Evolutionary conservation across 148 eudicot species (phyloP).

Genomic region (Rhododendron simsii): DNA sequence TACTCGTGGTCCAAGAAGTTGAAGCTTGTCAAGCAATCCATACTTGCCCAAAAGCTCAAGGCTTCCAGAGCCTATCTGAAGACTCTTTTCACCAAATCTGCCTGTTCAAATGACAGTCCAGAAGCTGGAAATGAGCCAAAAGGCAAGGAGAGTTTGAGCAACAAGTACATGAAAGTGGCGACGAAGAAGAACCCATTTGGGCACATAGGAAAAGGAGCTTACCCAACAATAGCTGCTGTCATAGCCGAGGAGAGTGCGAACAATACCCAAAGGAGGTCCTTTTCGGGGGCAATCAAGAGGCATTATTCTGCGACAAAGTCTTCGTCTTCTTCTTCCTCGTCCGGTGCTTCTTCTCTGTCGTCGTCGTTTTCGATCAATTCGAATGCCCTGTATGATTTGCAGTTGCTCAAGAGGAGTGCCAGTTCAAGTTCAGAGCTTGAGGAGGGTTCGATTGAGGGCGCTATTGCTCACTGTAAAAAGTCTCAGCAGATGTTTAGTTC

Average conservation of each 20-base stretch:
- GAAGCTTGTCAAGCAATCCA: conserved; percentile 42
- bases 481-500: conserved; percentile 39
- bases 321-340: conserved; percentile 34
- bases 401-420: conserved; percentile 50
- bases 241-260: conserved; percentile 15
- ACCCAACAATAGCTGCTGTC: conserved; percentile 41
- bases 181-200: conserved; percentile 36
- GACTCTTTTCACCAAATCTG: conserved; percentile 51
- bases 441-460: conserved; percentile 60
- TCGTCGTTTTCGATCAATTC: conserved; percentile 47
- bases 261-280: conserved; percentile 48
- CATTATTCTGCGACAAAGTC: conserved; percentile 40
- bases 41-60: conserved; percentile 49
- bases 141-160: conserved; percentile 22
- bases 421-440: conserved; percentile 53
- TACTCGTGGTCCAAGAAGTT: conserved; percentile 52
- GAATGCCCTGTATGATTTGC: conserved; percentile 38
- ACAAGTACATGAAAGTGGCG: conserved; percentile 21
- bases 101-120: conserved; percentile 28
- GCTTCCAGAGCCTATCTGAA: conserved; percentile 53
- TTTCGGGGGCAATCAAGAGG: conserved; percentile 56
- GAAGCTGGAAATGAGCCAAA: conserved; percentile 15
- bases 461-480: conserved; percentile 75
- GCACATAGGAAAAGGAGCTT: conserved; percentile 19
- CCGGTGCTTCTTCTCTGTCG: conserved; percentile 36